Evolutionary conservation across 1,284 basidiomycete genomes (phyloP).

Genomic region (Ceratorhiza oryzae-sativae): DNA sequence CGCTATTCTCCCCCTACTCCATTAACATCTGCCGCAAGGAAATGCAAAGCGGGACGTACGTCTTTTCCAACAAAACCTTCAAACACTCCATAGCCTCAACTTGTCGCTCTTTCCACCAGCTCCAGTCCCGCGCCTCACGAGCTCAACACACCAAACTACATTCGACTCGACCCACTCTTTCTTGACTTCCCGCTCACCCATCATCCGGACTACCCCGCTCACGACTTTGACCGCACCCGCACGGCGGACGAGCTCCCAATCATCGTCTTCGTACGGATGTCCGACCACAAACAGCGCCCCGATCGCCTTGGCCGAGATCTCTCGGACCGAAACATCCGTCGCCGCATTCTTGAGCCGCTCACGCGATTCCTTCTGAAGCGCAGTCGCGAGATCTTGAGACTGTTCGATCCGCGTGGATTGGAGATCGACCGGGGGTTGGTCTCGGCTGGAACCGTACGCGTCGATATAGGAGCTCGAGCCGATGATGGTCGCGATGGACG

Average conservation of each 20-base stretch:
- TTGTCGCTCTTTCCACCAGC: constrained; percentile 61
- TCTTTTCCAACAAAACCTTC: constrained; percentile 68
- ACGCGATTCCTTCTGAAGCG: constrained; percentile 28
- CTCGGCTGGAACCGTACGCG: background rate
- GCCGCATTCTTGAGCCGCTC: constrained; percentile 19
- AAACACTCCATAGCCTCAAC: constrained; percentile 81
- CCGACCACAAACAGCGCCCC: constrained; percentile 17
- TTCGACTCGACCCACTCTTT: constrained; percentile 83
- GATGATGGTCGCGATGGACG: constrained; percentile 43
- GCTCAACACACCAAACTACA: constrained; percentile 76
- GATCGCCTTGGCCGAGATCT: constrained; percentile 21
- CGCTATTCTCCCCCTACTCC: background rate
- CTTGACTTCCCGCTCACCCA: constrained; percentile 54
- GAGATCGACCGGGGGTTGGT: background rate
- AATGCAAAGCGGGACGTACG: constrained; percentile 55
- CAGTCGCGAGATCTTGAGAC: background rate
- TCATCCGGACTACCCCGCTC: constrained; percentile 58
- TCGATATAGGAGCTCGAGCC: background rate
- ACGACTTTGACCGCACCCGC: constrained; percentile 75
- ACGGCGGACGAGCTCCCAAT: constrained; percentile 84
- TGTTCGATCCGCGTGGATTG: background rate
- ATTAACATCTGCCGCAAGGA: constrained; percentile 11
- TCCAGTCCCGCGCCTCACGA: constrained; percentile 83
- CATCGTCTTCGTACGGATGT: constrained; percentile 56
- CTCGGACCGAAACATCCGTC: constrained; percentile 85